Base-by-base conservation (phyloP, 192 early-diverging fungal genomes). In the Phycomyces blakesleeanus region DNA sequence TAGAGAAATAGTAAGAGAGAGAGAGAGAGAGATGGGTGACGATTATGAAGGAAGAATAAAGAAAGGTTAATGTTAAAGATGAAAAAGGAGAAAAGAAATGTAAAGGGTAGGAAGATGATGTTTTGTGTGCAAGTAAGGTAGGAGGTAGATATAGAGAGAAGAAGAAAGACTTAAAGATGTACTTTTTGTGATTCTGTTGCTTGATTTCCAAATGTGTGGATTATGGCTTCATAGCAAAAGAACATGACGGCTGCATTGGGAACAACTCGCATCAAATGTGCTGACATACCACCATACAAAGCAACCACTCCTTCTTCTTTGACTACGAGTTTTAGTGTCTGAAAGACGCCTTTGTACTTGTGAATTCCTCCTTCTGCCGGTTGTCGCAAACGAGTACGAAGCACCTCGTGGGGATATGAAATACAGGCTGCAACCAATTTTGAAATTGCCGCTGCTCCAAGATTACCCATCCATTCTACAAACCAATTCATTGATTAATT, bases 201-300 rank as follows among this genome's bases (percentile, higher is more conserved):
- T 34, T 34, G 29, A 7, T 34, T 34, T 34, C 66, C 57, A 61
- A 73, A 75, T 16, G 68, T 74, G 39, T 87, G 73, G 25, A 91
- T 63, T 37, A 92, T 85, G 18, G 85, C 71, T 62, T 95, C 93
- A 56, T 93, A 95, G 11, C 86, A 84, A 55, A 93, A 80, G 67
- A 98, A 97, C 87, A 97, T 85, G 59, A 96, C 95, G 8, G 93
- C 90, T 0, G 96, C 94, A 72, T 97, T 97, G 0, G 96, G 96
- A 8, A 97, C 95, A 0, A 94, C 93, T 51, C 96, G 85, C 81
- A 96, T 76, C 55, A 98, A 76, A 76, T 97, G 95, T 1, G 94
- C 91, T 14, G 92, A 89, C 83, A 98, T 83, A n/a, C 96, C 96
- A 52, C 94, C 93, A 64, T 98, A 98, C 20, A 98, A 72, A 3